Percentiles rank a stretch among this genome's conserved stretches.
Evolutionary conservation across 2,329 filamentous ascomycete genomes (phyloP).

Genomic region (Colletotrichum eremochloae): DNA sequence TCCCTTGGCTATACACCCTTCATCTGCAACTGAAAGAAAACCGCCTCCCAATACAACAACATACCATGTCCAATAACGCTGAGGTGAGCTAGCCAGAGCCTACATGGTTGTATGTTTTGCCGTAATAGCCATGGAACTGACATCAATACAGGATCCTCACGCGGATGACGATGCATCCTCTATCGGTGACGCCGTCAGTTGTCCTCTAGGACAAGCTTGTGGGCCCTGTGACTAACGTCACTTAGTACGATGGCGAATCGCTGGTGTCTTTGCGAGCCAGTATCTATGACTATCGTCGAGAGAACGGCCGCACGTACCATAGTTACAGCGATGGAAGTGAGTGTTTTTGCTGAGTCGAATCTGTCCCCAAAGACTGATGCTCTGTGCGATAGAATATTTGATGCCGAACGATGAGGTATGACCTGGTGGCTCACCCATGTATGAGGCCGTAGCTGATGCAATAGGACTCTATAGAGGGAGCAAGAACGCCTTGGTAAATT

Average conservation of each 20-base stretch:
- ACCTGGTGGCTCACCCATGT: too few species aligned
- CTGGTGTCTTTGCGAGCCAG: slow-evolving; percentile 12
- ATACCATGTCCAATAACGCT: neutral
- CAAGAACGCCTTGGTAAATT: slow-evolving; percentile 31
- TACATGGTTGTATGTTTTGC: neutral
- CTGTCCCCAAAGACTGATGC: neutral
- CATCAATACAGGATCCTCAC: neutral
- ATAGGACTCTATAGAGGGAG: neutral
- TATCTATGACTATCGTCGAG: slow-evolving; percentile 20
- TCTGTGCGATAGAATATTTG: slow-evolving; percentile 10
- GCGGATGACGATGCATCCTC: slow-evolving; percentile 15
- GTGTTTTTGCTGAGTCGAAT: neutral
- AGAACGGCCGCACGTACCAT: slow-evolving; percentile 32
- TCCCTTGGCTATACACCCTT: neutral
- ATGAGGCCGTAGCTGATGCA: neutral
- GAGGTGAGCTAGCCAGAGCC: neutral
- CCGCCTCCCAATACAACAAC: too few species aligned
- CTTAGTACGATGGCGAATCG: neutral
- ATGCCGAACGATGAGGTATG: slow-evolving; percentile 34
- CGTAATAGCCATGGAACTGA: neutral
- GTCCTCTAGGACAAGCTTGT: neutral
- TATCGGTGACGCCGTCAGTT: slow-evolving; percentile 6
- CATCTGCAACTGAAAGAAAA: neutral
- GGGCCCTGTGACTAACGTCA: neutral
- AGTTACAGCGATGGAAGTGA: slow-evolving; percentile 45